These are phyloP conservation scores for Boletus barrowsii DNA, from an alignment of 768 basidiomycete genomes.

Conservation along the genomic window DNA sequence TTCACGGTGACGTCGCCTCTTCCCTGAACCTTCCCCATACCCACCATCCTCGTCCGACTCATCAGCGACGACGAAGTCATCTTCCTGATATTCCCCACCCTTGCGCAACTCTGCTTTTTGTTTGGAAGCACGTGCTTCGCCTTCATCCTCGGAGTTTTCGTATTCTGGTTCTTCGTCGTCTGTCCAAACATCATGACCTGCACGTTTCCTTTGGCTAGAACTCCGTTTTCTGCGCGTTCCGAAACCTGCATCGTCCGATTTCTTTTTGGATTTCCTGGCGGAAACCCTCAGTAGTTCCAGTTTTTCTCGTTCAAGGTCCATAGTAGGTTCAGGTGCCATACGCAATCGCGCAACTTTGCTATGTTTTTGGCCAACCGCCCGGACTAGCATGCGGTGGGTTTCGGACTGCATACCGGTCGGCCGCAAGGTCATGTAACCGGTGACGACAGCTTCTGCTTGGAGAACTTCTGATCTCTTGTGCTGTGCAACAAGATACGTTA, in stretches of 20 bases:
- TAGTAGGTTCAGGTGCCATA: slow-evolving; percentile 74
- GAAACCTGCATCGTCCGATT: slow-evolving; percentile 48
- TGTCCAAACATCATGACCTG: slow-evolving; percentile 52
- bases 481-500: slow-evolving; percentile 88
- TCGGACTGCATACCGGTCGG: slow-evolving; percentile 90
- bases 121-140: slow-evolving; percentile 43
- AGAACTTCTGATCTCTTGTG: slow-evolving; percentile 82
- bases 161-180: slow-evolving; percentile 67
- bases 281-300: slow-evolving; percentile 62
- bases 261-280: slow-evolving; percentile 62
- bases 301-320: slow-evolving; percentile 74
- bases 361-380: slow-evolving; percentile 82
- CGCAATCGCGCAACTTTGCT: slow-evolving; percentile 75
- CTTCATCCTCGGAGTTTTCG: slow-evolving; percentile 58
- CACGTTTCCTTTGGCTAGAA: slow-evolving; percentile 39
- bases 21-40: slow-evolving; percentile 33
- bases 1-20: slow-evolving; percentile 38
- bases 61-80: slow-evolving; percentile 83
- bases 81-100: slow-evolving; percentile 74
- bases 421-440: slow-evolving; percentile 78
- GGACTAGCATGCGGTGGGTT: slow-evolving; percentile 85
- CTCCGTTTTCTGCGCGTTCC: slow-evolving; percentile 48
- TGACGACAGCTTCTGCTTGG: slow-evolving; percentile 82
- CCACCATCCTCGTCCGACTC: slow-evolving; percentile 62
- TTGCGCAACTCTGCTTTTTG: slow-evolving; percentile 47